Base-by-base conservation (phyloP, 2,329 filamentous ascomycete genomes). In the Arthrobotrys musiformis region DNA sequence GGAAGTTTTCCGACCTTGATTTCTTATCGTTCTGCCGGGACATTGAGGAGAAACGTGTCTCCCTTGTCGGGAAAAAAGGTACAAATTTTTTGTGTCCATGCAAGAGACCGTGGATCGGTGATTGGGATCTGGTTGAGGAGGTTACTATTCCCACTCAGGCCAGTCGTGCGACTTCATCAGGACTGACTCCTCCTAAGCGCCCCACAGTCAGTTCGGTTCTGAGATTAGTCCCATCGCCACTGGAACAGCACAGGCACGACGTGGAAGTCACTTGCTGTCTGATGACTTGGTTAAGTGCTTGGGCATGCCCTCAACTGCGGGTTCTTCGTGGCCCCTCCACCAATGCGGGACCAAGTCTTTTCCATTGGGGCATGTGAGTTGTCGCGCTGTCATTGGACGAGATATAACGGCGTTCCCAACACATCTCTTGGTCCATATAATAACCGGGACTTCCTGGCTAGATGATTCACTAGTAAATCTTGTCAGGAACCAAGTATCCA, bases 331-430 rank as follows among this genome's bases (percentile, higher is more conserved):
- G 56, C 67, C 67, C 56, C 56, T 70, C 37, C 48, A 50, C 56
- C 56, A 58, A 61, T 35, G 56, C 56, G 63, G 46, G 44, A 58
- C 48, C 13, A 70, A 70, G 61, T 54, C 22, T n/a, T 48, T 52
- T 33, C 22, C 56, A 62, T 73, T 44, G 62, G 44, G 56, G 35
- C 62, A 62, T 56, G 56, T 75, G 62, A 50, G 70, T 48, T 75
- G 70, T 75, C 70, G 70, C 62, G 46, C 37, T 63, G 56, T 68
- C 33, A 75, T 75, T 75, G 70, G 70, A 60, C 15, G 19, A 60
- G 37, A 35, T 7, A 46, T 30, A 48, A 69, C 70, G 54, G 67
- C 70, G 62, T 62, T 63, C 63, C 70, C 70, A 75, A 75, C 70
- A 75, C 70, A 75, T 69, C 52, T 35, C 56, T n/a, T 28, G 30